phyloP scores from a whole-genome alignment of 129 eudicot genomes.

The Glebionis coronaria region DNA sequence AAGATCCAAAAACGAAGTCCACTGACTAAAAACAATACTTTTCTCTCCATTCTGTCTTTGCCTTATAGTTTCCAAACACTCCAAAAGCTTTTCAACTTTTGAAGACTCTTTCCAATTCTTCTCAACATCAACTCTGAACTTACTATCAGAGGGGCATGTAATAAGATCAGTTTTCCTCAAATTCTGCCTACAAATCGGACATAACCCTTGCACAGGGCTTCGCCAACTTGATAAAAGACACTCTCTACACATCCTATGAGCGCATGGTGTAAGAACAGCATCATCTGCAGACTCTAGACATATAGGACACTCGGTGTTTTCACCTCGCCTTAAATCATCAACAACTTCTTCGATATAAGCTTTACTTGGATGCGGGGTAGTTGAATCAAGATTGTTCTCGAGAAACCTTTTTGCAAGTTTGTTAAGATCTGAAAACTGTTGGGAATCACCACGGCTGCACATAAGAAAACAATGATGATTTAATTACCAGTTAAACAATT shows the following conservation, averaged over 20 bases:
- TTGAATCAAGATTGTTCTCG: constrained; percentile 40
- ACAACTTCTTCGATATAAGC: constrained; percentile 87
- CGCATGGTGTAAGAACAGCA: constrained; percentile 84
- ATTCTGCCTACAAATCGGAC: constrained; percentile 75
- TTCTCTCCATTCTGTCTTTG: constrained; percentile 58
- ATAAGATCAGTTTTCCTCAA: constrained; percentile 58
- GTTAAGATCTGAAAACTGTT: constrained; percentile 53
- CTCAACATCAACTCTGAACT: constrained; percentile 63
- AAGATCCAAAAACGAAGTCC: constrained; percentile 87
- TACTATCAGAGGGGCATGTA: constrained; percentile 65
- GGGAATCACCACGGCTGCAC: constrained; percentile 60
- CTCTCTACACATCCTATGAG: constrained; percentile 87
- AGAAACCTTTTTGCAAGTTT: constrained; percentile 62
- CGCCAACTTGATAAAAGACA: constrained; percentile 79
- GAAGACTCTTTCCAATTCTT: constrained; percentile 85
- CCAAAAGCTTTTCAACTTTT: constrained; percentile 56
- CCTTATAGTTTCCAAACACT: constrained; percentile 51
- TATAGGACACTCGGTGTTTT: constrained; percentile 71
- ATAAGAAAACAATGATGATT: not conserved
- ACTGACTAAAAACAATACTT: constrained; percentile 85
- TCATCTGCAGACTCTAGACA: constrained; percentile 91
- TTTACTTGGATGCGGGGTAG: constrained; percentile 45
- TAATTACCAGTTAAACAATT: not conserved
- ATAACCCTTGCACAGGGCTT: constrained; percentile 50
- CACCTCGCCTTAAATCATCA: constrained; percentile 56